Base-by-base conservation (phyloP, 1,284 basidiomycete genomes). In the Sporisorium scitamineum region DNA sequence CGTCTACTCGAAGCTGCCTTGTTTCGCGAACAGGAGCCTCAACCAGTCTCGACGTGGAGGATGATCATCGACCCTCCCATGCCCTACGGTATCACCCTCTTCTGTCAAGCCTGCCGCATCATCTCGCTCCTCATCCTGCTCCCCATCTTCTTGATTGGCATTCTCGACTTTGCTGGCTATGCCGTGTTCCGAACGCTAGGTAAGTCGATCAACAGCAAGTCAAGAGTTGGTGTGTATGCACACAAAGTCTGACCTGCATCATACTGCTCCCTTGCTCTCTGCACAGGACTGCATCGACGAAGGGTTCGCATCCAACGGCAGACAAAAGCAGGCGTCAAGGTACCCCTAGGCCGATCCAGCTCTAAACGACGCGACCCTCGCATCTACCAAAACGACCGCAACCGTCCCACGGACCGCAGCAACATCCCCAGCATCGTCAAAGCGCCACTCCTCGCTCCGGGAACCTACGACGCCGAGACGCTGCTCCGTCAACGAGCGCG, bases 151-250 rank as follows among this genome's bases (percentile, higher is more conserved):
- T 5, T 80, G 41, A 61, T 81, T n/a, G 67, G 61, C 13, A 24
- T 76, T 1, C 41, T 78, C 18, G 80, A 82, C 58, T 81, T 82
- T 64, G 80, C 80, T 37, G 79, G 80, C 5, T 82, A 82, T 42
- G 80, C 80, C 9, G 78, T 82, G 9, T 78, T 82, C 48, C 65
- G 80, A 34, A 81, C 80, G 27, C 71, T 82, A 14, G 80, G 80
- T 80, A 60, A 50, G 79, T 54, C 31, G 3, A n/a, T 20, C n/a
- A 6, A 20, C 11, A 9, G 4, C 41, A 16, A 47, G 14, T 16
- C 7, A 31, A 5, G n/a, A 20, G 41, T 18, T 29, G 4, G 10
- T 27, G 16, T 48, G 18, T 48, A 29, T n/a, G 16, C 47, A 24
- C 47, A 5, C 47, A 27, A 29, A 5, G 16, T 48, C 47, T 48